A percentile compares a stretch with the other conserved stretches of the same genome.
Conservation (phyloP, 306 rosid genomes). For the Trifolium repens region DNA sequence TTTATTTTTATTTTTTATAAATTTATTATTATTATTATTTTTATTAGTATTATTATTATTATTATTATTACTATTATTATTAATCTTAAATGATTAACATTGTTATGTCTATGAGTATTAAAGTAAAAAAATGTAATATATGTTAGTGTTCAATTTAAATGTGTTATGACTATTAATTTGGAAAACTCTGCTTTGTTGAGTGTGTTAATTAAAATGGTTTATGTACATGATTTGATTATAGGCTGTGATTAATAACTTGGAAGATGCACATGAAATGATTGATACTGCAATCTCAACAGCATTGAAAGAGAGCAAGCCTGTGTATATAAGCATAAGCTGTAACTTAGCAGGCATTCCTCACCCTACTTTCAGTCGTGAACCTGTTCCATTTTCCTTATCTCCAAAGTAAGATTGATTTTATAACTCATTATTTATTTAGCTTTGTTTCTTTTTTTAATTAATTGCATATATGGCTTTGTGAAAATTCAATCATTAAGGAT, state of each 20-base stretch:
- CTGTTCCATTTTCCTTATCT: constrained; percentile 61
- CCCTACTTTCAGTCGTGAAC: constrained; percentile 65
- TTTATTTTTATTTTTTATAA: background rate
- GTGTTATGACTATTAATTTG: too few species aligned
- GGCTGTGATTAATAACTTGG: constrained; percentile 82
- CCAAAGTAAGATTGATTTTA: constrained; percentile 49
- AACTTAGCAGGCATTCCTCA: constrained; percentile 68
- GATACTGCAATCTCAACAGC: constrained; percentile 81
- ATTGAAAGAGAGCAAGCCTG: constrained; percentile 92
- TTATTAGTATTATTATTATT: background rate
- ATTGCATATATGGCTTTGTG: background rate
- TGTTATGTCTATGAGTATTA: too few species aligned
- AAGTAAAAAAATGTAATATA: too few species aligned
- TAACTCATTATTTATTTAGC: background rate
- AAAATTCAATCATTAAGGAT: background rate
- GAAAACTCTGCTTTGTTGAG: background rate
- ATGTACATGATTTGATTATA: constrained; percentile 37
- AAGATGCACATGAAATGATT: constrained; percentile 84
- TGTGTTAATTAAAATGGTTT: constrained; percentile 13
- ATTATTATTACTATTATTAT: too few species aligned
- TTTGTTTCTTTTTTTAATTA: background rate
- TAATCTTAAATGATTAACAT: too few species aligned
- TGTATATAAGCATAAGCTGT: constrained; percentile 84
- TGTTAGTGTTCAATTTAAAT: background rate
- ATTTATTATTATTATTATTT: too few species aligned